These are phyloP conservation scores for Paramecium pentaurelia DNA, from an alignment of 73 alveolate species.

Conservation along the genomic window DNA sequence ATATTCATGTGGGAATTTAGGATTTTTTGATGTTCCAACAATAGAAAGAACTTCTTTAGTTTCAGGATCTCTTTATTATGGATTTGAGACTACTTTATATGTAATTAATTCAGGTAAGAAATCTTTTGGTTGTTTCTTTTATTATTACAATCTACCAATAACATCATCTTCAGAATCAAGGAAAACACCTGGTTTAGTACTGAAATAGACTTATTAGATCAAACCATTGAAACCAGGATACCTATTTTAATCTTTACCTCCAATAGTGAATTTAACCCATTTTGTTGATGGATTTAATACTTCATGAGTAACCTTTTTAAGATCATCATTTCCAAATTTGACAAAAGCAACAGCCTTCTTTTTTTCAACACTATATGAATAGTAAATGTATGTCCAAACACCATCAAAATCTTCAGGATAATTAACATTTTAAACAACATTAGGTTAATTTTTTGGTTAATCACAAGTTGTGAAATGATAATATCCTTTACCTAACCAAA, in stretches of 20 bases:
- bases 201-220: background rate
- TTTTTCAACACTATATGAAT: slow-evolving; percentile 3
- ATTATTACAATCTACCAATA: background rate
- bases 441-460: background rate
- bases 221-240: slow-evolving; percentile 44
- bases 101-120: background rate
- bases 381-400: slow-evolving; percentile 28
- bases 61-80: background rate
- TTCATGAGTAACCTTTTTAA: background rate
- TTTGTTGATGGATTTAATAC: slow-evolving; percentile 6
- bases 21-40: slow-evolving; percentile 17
- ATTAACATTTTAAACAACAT: background rate
- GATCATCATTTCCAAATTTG: slow-evolving; percentile 37
- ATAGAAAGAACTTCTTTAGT: background rate
- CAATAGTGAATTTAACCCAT: background rate
- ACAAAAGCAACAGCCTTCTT: slow-evolving; percentile 43
- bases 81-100: background rate
- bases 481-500: slow-evolving; percentile 39
- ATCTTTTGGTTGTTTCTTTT: background rate
- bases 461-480: slow-evolving; percentile 37
- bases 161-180: slow-evolving; percentile 14
- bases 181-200: slow-evolving; percentile 7
- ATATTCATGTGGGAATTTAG: slow-evolving; percentile 37
- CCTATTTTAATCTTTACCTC: slow-evolving; percentile 32
- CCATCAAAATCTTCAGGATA: slow-evolving; percentile 43